Evolutionary conservation across 176 grass and related monocot species (phyloP).

Genomic region (Aegilops umbellulata): DNA sequence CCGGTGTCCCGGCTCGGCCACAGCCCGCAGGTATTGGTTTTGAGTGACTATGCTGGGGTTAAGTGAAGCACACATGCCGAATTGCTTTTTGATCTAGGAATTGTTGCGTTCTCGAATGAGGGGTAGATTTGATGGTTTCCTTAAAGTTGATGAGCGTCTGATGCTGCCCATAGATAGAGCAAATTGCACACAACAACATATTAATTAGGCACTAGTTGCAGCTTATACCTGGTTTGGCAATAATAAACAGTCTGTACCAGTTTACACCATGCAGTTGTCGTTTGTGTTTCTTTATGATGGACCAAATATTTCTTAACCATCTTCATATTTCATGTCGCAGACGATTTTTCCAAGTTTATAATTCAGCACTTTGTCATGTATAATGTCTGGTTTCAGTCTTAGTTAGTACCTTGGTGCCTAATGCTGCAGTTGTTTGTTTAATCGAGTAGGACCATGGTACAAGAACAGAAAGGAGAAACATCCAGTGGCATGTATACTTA

Average conservation of each 20-base stretch:
- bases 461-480: slow-evolving; percentile 13
- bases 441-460: slow-evolving; percentile 21
- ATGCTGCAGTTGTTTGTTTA: slow-evolving; percentile 8
- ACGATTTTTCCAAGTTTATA: not conserved
- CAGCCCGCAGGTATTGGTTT: not conserved
- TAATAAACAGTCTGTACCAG: no score
- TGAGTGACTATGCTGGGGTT: not conserved
- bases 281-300: no score
- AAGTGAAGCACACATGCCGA: not conserved
- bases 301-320: no score
- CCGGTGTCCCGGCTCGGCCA: not conserved
- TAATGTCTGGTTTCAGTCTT: not conserved
- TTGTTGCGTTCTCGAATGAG: not conserved
- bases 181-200: no score
- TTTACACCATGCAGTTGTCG: no score
- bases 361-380: not conserved
- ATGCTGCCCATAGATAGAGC: no score
- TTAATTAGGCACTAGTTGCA: no score
- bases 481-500: slow-evolving; percentile 38
- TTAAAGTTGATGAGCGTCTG: no score
- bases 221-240: no score
- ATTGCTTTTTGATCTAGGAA: not conserved
- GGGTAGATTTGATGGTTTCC: not conserved
- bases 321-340: not conserved
- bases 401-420: slow-evolving; percentile 1